Percentiles rank a stretch among this genome's conserved stretches.
Conservation (phyloP, 2,329 filamentous ascomycete species). For the Aspergillus calidoustus region DNA sequence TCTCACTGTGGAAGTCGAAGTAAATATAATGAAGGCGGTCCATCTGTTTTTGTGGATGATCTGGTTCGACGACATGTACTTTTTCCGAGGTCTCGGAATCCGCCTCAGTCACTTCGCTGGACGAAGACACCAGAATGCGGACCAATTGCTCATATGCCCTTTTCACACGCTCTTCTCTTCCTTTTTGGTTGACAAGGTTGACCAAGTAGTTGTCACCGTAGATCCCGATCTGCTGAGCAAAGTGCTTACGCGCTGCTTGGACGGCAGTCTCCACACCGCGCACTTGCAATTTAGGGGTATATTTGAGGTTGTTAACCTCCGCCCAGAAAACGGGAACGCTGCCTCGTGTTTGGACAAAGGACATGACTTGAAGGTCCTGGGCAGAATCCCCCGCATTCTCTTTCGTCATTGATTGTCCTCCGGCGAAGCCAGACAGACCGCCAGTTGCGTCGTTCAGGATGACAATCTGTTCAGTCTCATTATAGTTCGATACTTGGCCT, state of each 20-base stretch:
- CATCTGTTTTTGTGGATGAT: slow-evolving; percentile 64
- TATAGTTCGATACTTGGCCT: slow-evolving; percentile 97
- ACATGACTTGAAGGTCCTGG: slow-evolving; percentile 83
- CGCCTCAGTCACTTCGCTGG: slow-evolving; percentile 67
- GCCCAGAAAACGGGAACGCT: slow-evolving; percentile 97
- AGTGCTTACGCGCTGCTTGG: slow-evolving; percentile 80
- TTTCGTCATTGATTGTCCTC: slow-evolving; percentile 75
- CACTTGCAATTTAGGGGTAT: slow-evolving; percentile 88
- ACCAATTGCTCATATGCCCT: slow-evolving; percentile 93
- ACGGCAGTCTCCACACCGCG: slow-evolving; percentile 81
- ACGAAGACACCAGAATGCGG: slow-evolving; percentile 70
- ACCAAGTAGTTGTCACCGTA: slow-evolving; percentile 98
- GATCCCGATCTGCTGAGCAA: slow-evolving; percentile 87
- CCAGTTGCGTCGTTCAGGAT: slow-evolving; percentile 82
- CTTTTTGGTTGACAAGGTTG: slow-evolving; percentile 96
- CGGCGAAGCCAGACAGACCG: slow-evolving; percentile 78
- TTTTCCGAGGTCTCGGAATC: slow-evolving; percentile 76
- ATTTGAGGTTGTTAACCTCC: slow-evolving; percentile 90
- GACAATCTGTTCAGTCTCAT: slow-evolving; percentile 93
- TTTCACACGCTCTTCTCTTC: slow-evolving; percentile 86
- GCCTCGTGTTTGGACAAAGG: slow-evolving; percentile 94
- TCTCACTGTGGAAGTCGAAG: slow-evolving; percentile 98
- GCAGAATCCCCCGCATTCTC: slow-evolving; percentile 66
- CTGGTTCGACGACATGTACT: slow-evolving; percentile 75
- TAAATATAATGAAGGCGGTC: slow-evolving; percentile 95